phyloP scores from a whole-genome alignment of 2,329 filamentous ascomycete species.

The Fusarium euwallaceae region DNA sequence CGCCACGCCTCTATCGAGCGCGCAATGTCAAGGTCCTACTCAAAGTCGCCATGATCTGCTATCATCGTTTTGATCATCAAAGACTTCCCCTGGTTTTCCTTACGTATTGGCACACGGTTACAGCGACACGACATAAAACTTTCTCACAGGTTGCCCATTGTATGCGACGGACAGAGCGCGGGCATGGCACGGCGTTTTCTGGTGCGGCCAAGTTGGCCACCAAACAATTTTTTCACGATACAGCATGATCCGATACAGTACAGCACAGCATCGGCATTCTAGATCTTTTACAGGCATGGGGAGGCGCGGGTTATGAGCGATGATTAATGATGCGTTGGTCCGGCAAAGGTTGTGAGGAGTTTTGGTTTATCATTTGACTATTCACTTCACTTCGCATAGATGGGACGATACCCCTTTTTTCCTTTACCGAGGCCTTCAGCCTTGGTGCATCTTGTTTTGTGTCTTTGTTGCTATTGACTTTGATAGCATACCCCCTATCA shows the following conservation, averaged over 20 bases:
- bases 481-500: conserved; percentile 8
- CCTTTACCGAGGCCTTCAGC: conserved; percentile 31
- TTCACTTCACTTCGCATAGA: conserved; percentile 51
- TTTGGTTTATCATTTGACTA: conserved; percentile 33
- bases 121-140: conserved; percentile 31
- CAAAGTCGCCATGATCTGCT: conserved; percentile 49
- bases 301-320: conserved; percentile 40
- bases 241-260: conserved; percentile 25
- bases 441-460: conserved; percentile 26
- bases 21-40: conserved; percentile 59
- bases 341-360: conserved; percentile 36
- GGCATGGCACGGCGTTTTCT: conserved; percentile 43
- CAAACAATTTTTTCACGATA: conserved; percentile 38
- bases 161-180: conserved; percentile 31
- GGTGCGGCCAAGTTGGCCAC: conserved; percentile 25
- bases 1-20: conserved; percentile 73
- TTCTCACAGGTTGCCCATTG: conserved; percentile 33
- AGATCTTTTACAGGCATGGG: conserved; percentile 19
- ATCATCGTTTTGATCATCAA: conserved; percentile 10
- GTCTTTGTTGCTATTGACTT: conserved; percentile 3
- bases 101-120: conserved; percentile 33
- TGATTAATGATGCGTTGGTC: conserved; percentile 44
- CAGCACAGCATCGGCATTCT: conserved; percentile 17
- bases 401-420: conserved; percentile 57
- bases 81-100: conserved; percentile 34